These are phyloP conservation scores for Panus rudis DNA, from an alignment of 768 basidiomycete species.

Conservation along the genomic window DNA sequence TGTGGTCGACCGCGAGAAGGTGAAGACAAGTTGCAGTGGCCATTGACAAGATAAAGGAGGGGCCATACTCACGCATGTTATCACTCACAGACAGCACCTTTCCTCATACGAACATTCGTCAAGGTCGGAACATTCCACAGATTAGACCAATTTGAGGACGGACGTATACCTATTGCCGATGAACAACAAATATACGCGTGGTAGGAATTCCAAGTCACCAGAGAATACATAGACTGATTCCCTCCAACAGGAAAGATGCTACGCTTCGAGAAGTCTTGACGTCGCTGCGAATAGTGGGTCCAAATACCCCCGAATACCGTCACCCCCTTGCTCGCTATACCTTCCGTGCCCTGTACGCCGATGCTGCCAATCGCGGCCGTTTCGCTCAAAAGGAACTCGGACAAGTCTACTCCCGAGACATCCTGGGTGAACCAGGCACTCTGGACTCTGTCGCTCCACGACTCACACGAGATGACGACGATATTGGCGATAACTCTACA, in stretches of 20 bases:
- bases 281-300: slow-evolving; percentile 65
- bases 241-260: slow-evolving; percentile 62
- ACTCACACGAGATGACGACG: slow-evolving; percentile 43
- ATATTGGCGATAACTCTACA: slow-evolving; percentile 11
- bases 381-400: slow-evolving; percentile 77
- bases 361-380: slow-evolving; percentile 62
- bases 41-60: not conserved
- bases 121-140: slow-evolving; percentile 78
- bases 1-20: slow-evolving; percentile 53
- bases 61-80: not conserved
- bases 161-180: slow-evolving; percentile 67
- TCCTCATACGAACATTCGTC: slow-evolving; percentile 75
- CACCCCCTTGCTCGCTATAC: slow-evolving; percentile 79
- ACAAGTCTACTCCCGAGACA: slow-evolving; percentile 76
- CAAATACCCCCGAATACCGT: slow-evolving; percentile 62
- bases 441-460: slow-evolving; percentile 51
- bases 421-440: slow-evolving; percentile 72
- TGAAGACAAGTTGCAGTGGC: slow-evolving; percentile 13
- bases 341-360: slow-evolving; percentile 76
- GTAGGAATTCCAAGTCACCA: slow-evolving; percentile 30
- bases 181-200: slow-evolving; percentile 82
- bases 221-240: not conserved
- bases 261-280: slow-evolving; percentile 75
- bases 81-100: slow-evolving; percentile 68
- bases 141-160: slow-evolving; percentile 68